Conservation (phyloP, 1,139 yeast genomes). For the Magnusiomyces fungicola region DNA sequence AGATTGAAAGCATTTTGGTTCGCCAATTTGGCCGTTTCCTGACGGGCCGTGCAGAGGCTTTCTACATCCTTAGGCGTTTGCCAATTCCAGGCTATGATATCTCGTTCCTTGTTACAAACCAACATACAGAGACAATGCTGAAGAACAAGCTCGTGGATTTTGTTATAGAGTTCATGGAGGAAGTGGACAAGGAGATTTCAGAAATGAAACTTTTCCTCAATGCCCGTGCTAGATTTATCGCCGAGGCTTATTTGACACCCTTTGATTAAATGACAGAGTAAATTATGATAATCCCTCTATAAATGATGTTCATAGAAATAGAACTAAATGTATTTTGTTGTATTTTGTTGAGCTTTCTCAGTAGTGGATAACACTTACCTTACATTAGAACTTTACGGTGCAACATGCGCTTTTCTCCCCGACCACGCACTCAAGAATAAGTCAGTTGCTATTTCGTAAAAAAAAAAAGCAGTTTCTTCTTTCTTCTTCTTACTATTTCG, state of each 20-base stretch:
- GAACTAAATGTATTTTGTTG: no score
- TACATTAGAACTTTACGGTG: no score
- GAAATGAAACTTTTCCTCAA: slow-evolving; percentile 96
- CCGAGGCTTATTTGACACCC: slow-evolving; percentile 78
- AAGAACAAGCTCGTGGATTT: slow-evolving; percentile 94
- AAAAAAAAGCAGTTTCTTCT: no score
- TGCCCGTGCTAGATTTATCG: slow-evolving; percentile 96
- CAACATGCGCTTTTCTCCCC: no score
- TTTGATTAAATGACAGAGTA: background rate
- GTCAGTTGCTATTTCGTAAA: no score
- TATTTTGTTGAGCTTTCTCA: no score
- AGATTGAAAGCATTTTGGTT: slow-evolving; percentile 88
- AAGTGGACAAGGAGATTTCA: slow-evolving; percentile 95
- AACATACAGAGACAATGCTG: slow-evolving; percentile 93
- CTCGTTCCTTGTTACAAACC: slow-evolving; percentile 85
- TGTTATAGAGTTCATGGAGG: slow-evolving; percentile 97
- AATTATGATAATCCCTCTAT: no score
- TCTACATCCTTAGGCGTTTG: slow-evolving; percentile 81
- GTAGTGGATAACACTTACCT: no score
- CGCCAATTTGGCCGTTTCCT: slow-evolving; percentile 90
- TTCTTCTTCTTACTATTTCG: no score
- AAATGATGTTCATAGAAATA: no score
- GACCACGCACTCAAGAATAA: no score
- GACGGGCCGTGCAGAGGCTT: slow-evolving; percentile 92
- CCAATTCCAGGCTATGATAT: slow-evolving; percentile 92